Evolutionary conservation across 2,329 filamentous ascomycete genomes (phyloP).

Genomic region (Septoria linicola): DNA sequence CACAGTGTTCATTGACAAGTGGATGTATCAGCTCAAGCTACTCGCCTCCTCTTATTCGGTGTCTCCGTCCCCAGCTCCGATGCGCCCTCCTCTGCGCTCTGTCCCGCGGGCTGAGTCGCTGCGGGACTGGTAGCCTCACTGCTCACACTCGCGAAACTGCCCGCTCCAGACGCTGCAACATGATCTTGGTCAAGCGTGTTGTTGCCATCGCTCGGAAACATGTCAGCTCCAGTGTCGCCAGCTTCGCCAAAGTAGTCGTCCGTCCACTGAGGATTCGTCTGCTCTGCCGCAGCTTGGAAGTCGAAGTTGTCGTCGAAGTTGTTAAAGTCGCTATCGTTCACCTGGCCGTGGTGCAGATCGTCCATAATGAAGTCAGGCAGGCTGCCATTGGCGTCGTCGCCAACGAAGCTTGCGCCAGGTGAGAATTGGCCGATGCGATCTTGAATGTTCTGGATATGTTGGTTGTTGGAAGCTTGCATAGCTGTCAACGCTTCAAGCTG

Average conservation of each 20-base stretch:
- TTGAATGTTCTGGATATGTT: constrained; percentile 63
- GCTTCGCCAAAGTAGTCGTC: constrained; percentile 11
- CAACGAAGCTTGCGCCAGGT: constrained; percentile 7
- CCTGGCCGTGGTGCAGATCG: not conserved
- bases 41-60: constrained; percentile 29
- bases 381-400: constrained; percentile 11
- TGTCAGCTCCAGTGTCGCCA: constrained; percentile 18
- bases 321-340: constrained; percentile 12
- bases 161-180: constrained; percentile 8
- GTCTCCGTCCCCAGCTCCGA: constrained; percentile 25
- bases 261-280: constrained; percentile 17
- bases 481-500: constrained; percentile 78
- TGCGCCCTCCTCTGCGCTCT: constrained; percentile 12
- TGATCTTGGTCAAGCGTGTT: constrained; percentile 10
- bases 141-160: constrained; percentile 43
- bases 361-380: constrained; percentile 15
- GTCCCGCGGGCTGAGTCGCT: constrained; percentile 9
- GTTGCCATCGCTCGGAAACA: constrained; percentile 8
- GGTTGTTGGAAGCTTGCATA: constrained; percentile 54
- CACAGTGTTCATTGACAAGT: not conserved
- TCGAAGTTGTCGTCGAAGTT: constrained; percentile 28
- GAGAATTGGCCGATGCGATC: constrained; percentile 30
- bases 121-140: constrained; percentile 42
- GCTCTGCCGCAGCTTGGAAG: constrained; percentile 27
- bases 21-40: not conserved